phyloP scores from a whole-genome alignment of 129 eudicot species.

The Escallonia herrerae region DNA sequence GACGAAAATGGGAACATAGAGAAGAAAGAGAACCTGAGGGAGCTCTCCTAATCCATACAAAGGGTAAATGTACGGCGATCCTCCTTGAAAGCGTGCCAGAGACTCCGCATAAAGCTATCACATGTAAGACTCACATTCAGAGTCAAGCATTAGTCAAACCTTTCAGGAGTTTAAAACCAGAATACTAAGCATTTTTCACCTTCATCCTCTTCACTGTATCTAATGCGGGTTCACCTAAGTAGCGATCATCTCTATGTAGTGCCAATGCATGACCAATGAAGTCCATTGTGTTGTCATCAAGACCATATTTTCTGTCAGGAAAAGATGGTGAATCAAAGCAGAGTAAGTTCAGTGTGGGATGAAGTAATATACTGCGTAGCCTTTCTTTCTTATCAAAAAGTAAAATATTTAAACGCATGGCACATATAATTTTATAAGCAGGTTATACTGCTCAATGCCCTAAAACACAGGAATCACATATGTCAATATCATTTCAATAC shows the following conservation, averaged over 20 bases:
- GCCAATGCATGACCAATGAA: constrained; percentile 94
- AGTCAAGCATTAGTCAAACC: not conserved
- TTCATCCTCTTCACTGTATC: constrained; percentile 93
- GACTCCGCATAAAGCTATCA: constrained; percentile 66
- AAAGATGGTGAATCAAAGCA: not conserved
- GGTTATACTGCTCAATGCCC: too few relatives aligned
- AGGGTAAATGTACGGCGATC: constrained; percentile 70
- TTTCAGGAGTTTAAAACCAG: not conserved
- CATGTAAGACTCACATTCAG: not conserved
- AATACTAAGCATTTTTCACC: constrained; percentile 30
- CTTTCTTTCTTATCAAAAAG: too few relatives aligned
- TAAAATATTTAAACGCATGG: too few relatives aligned
- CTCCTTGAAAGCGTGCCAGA: constrained; percentile 73
- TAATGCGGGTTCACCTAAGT: constrained; percentile 78
- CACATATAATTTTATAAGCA: too few relatives aligned
- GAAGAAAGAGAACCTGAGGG: constrained; percentile 44
- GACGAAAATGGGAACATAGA: not conserved
- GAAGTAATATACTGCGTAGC: too few relatives aligned
- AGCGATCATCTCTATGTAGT: constrained; percentile 90
- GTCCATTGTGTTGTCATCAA: constrained; percentile 93
- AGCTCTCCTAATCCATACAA: constrained; percentile 67
- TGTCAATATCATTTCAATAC: too few relatives aligned
- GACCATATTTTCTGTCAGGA: constrained; percentile 72
- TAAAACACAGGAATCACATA: too few relatives aligned
- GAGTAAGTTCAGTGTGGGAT: too few relatives aligned